Evolutionary conservation across 2,329 filamentous ascomycete genomes (phyloP).

Genomic region (Monilinia fructigena): DNA sequence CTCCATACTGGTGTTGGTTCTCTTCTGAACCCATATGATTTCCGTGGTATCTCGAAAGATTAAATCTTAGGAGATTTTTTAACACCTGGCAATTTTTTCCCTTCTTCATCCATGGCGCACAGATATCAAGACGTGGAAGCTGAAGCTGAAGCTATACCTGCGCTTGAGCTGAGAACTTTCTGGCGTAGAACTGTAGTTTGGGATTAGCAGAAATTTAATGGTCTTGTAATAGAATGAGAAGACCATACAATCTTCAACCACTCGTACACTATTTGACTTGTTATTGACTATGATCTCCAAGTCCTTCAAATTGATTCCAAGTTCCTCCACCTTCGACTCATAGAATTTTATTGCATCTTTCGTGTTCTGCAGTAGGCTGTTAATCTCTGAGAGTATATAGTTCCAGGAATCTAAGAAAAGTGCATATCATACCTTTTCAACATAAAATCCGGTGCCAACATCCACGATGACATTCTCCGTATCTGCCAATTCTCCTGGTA

Average conservation of each 20-base stretch:
- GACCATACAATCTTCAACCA: slow-evolving; percentile 78
- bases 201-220: slow-evolving; percentile 25
- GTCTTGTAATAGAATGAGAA: slow-evolving; percentile 6
- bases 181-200: slow-evolving; percentile 48
- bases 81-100: slow-evolving; percentile 23
- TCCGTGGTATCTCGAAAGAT: not conserved
- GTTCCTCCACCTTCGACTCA: slow-evolving; percentile 63
- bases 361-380: slow-evolving; percentile 44
- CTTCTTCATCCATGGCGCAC: not conserved
- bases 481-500: slow-evolving; percentile 75
- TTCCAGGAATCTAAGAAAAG: not conserved
- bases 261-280: slow-evolving; percentile 80
- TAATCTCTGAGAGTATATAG: not conserved
- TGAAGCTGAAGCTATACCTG: slow-evolving; percentile 40
- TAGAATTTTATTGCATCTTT: slow-evolving; percentile 66
- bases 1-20: not conserved
- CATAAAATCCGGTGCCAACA: slow-evolving; percentile 88
- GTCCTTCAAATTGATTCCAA: slow-evolving; percentile 63
- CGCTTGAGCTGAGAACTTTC: slow-evolving; percentile 50
- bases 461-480: slow-evolving; percentile 82
- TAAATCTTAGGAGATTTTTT: not conserved
- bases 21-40: not conserved
- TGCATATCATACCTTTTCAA: slow-evolving; percentile 70
- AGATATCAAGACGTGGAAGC: slow-evolving; percentile 39
- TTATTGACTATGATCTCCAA: slow-evolving; percentile 66